Base-by-base conservation (phyloP, 2,329 filamentous ascomycete species). In the Aspergillus pseudotamarii region DNA sequence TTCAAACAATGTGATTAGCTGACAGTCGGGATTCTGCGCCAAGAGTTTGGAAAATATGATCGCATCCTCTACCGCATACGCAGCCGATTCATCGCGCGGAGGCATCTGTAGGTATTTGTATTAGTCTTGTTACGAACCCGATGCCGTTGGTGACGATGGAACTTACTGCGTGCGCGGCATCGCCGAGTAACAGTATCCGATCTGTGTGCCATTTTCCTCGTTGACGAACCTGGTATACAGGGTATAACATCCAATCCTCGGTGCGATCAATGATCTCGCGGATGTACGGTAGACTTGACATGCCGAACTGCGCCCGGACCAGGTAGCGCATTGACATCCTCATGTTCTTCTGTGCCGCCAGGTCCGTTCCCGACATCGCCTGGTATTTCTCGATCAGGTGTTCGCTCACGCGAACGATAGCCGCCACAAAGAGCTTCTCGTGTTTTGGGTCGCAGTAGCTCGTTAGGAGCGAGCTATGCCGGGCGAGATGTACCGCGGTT, bases 111-210 rank as follows among this genome's bases (percentile, higher is more conserved):
- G n/a, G n/a, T 51, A 23, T 46, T 2, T 4, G 11, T 9, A 38
- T 30, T 55, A 45, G n/a, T 21, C 4, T 9, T 50, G 34, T 60
- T 21, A 12, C 23, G 16, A 28, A n/a, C 16, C 38, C 6, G 21
- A 11, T 14, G 21, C 34, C 19, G 10, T 43, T 26, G 36, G 19
- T 26, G 14, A 9, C 14, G 11, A 23, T 10, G 43, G 6, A 10
- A 72, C 75, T 62, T 69, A 79, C 78, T 46, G 79, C 79, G 61
- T 81, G 79, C 1, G 78, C 80, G 8, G 79, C 78, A 71, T 82
- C 80, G 5, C 80, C 79, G 8, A 81, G 64, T 12, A 81, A 64
- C n/a, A 81, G 69, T 16, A 76, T 73, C 6, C 75, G 67, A 8
- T 73, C 73, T 9, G 71, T 75, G 43, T 64, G 70, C 79, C 79